phyloP scores from a whole-genome alignment of 2,329 filamentous ascomycete genomes.

The Alternaria sp. region DNA sequence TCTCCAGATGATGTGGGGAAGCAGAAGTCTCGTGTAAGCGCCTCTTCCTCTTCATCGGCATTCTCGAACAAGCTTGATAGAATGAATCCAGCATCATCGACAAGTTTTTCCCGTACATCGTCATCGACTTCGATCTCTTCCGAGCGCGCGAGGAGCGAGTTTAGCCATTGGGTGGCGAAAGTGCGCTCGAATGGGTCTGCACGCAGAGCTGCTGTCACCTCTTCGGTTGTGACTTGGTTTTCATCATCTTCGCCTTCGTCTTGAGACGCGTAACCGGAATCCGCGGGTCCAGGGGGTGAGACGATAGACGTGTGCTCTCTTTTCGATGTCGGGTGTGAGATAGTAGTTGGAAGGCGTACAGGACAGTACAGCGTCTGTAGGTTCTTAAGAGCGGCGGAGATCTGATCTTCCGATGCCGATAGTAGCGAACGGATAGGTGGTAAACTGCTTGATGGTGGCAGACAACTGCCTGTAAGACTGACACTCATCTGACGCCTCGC shows the following conservation, averaged over 20 bases:
- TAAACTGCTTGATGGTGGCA: constrained; percentile 45
- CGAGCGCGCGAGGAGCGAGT: constrained; percentile 35
- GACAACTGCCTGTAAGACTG: constrained; percentile 28
- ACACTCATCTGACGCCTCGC: constrained; percentile 35
- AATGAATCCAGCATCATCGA: constrained; percentile 44
- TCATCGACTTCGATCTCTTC: constrained; percentile 38
- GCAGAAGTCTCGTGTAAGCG: constrained; percentile 40
- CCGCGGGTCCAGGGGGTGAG: constrained; percentile 31
- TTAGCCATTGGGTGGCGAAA: constrained; percentile 43
- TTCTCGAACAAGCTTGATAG: constrained; percentile 40
- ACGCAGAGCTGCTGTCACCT: constrained; percentile 37
- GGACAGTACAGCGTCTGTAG: constrained; percentile 44
- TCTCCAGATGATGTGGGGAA: constrained; percentile 24
- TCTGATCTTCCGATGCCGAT: constrained; percentile 27
- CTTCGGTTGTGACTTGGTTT: constrained; percentile 20
- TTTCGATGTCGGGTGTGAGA: constrained; percentile 17
- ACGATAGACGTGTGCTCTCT: constrained; percentile 21
- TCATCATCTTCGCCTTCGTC: constrained; percentile 39
- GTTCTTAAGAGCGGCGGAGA: constrained; percentile 33
- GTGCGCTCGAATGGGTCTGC: constrained; percentile 43
- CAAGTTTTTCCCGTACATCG: constrained; percentile 25
- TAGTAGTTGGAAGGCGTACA: constrained; percentile 34
- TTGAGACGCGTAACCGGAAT: constrained; percentile 46
- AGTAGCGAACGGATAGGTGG: constrained; percentile 34
- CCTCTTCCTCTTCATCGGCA: constrained; percentile 31